These are phyloP conservation scores for Aspergillus carbonarius DNA, from an alignment of 2,329 filamentous ascomycete genomes.

Conservation along the genomic window DNA sequence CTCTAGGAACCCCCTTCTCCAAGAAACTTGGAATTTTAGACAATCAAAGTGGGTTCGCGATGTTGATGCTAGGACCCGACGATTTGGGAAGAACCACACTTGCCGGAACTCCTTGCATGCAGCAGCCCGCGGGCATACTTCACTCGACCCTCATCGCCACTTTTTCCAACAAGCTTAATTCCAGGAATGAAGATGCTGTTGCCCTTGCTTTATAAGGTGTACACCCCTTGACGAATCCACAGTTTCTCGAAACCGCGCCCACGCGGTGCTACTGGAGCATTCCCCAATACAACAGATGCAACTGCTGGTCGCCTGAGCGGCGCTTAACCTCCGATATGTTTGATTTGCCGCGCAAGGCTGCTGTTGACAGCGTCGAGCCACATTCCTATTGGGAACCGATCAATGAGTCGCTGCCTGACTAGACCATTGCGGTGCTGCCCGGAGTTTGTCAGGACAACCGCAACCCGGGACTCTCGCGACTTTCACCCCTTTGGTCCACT, in stretches of 20 bases:
- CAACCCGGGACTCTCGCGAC: neutral
- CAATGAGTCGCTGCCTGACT: neutral
- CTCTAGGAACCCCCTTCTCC: neutral
- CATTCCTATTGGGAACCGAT: neutral
- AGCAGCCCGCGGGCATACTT: constrained; percentile 2
- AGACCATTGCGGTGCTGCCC: neutral
- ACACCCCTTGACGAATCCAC: neutral
- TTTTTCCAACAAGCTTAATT: constrained; percentile 3
- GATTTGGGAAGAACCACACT: constrained; percentile 1
- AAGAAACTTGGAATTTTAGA: neutral
- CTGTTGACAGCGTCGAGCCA: neutral
- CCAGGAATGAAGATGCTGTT: constrained; percentile 1
- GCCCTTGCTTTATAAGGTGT: constrained; percentile 7
- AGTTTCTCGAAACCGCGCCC: constrained; percentile 3
- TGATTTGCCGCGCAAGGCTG: neutral
- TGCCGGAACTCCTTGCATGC: constrained; percentile 6
- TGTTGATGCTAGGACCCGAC: constrained; percentile 5
- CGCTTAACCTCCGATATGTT: constrained; percentile 1
- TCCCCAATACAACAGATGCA: neutral
- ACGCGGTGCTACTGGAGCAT: neutral
- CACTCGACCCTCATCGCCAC: constrained; percentile 1
- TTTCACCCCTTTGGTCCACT: neutral
- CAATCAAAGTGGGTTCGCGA: neutral
- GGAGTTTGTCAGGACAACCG: neutral
- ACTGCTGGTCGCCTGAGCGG: neutral